Percentiles rank a stretch among this genome's conserved stretches.
Evolutionary conservation across 1,284 basidiomycete species (phyloP).

Genomic region (Pseudozyma tsukubaensis): DNA sequence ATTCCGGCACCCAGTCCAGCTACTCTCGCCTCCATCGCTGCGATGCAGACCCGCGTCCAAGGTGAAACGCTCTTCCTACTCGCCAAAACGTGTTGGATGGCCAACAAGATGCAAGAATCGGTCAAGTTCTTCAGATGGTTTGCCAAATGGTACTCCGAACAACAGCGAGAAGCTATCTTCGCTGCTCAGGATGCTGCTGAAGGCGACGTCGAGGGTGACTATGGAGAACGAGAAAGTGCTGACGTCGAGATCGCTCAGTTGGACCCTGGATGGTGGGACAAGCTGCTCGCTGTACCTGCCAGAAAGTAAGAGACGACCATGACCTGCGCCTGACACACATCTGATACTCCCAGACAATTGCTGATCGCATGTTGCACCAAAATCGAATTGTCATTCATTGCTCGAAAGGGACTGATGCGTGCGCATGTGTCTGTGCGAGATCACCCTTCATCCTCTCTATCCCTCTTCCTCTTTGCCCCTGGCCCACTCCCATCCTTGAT

Average conservation of each 20-base stretch:
- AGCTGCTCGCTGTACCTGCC: conserved; percentile 17
- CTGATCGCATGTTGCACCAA: not conserved
- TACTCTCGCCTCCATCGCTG: not conserved
- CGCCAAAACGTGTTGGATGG: conserved; percentile 30
- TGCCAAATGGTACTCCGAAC: conserved; percentile 34
- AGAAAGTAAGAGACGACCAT: conserved; percentile 1
- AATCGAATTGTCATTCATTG: not conserved
- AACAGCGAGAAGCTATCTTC: conserved; percentile 10
- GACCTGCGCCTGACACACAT: too few relatives aligned
- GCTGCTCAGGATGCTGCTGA: not conserved
- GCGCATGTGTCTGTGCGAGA: not conserved
- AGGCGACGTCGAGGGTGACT: not conserved
- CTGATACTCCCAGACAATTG: not conserved
- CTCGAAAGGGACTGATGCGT: not conserved
- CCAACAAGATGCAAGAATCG: conserved; percentile 34
- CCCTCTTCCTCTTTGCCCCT: conserved; percentile 34
- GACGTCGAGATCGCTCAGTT: conserved; percentile 20
- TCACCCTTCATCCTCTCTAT: conserved; percentile 44
- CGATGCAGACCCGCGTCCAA: conserved; percentile 37
- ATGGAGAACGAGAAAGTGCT: not conserved
- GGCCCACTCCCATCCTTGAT: conserved; percentile 14
- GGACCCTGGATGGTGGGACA: conserved; percentile 44
- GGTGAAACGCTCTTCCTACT: conserved; percentile 35
- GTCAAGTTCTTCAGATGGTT: conserved; percentile 38
- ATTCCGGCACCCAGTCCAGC: not conserved